These are phyloP conservation scores for Russula virescens DNA, from an alignment of 768 basidiomycete species.

Conservation along the genomic window DNA sequence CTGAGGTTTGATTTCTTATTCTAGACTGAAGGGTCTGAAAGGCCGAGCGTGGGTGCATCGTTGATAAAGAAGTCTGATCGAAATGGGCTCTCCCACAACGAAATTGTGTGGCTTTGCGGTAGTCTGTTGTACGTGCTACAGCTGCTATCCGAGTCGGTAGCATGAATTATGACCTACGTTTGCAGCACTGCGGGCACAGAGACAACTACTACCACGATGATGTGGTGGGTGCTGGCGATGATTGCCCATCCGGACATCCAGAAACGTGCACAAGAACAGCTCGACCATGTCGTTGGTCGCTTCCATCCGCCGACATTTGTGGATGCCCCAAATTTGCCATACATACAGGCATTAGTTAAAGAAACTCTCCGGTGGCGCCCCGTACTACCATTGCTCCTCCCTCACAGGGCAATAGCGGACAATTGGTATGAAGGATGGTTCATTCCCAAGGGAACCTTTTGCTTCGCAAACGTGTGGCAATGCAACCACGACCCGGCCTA, in stretches of 20 bases:
- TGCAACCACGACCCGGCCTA: conserved; percentile 7
- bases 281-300: conserved; percentile 8
- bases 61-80: conserved; percentile 3
- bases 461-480: conserved; percentile 28
- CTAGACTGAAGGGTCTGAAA: conserved; percentile 3
- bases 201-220: conserved; percentile 8
- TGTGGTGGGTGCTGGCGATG: conserved; percentile 21
- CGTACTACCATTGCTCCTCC: not conserved
- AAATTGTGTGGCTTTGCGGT: conserved; percentile 19
- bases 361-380: conserved; percentile 15
- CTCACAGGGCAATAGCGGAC: conserved; percentile 24
- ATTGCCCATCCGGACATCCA: conserved; percentile 17
- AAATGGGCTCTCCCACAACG: conserved; percentile 10
- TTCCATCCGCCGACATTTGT: conserved; percentile 1
- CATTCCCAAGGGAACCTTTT: conserved; percentile 34
- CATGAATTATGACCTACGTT: not conserved
- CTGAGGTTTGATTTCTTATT: not conserved
- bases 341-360: conserved; percentile 11
- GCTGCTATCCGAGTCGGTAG: not conserved
- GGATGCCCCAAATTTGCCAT: conserved; percentile 1
- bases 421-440: conserved; percentile 28
- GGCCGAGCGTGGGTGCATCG: conserved; percentile 5
- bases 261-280: conserved; percentile 9
- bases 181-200: conserved; percentile 3
- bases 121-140: conserved; percentile 13